Conservation (phyloP, 2,329 filamentous ascomycete genomes). For the Neocucurbitaria cava region DNA sequence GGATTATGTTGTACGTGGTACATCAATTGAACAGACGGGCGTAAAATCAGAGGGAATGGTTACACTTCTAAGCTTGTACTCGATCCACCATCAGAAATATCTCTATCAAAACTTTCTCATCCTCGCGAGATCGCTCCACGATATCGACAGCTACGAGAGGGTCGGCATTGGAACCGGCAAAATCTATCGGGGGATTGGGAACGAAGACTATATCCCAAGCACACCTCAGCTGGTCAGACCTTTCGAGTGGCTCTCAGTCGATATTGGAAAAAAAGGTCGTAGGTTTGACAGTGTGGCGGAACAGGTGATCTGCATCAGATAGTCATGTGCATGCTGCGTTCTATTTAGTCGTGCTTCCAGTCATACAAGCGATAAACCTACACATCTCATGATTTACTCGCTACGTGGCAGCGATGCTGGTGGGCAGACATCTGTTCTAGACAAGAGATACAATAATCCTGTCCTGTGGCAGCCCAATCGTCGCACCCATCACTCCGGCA, state of each 20-base stretch:
- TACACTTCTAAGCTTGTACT: conserved; percentile 1
- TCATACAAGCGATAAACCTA: not conserved
- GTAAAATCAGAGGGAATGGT: not conserved
- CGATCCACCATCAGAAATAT: not conserved
- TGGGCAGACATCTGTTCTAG: not conserved
- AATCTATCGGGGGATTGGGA: not conserved
- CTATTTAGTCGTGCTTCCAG: not conserved
- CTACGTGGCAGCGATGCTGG: not conserved
- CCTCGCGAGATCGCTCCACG: not conserved
- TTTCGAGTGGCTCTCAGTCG: not conserved
- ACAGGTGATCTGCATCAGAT: not conserved
- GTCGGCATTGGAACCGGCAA: not conserved
- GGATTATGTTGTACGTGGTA: not conserved
- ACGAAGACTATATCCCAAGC: not conserved
- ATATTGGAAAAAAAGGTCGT: not conserved
- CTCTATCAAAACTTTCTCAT: conserved; percentile 2
- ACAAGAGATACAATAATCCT: not conserved
- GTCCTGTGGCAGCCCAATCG: not conserved
- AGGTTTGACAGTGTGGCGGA: not conserved
- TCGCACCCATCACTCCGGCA: not conserved
- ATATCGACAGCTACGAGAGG: not conserved
- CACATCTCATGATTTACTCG: not conserved
- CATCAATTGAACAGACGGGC: not conserved
- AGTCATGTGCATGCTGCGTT: not conserved
- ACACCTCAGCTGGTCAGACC: not conserved